A percentile compares a stretch with the other conserved stretches of the same genome.
Evolutionary conservation across 768 basidiomycete genomes (phyloP).

Genomic region (Rhodotorula taiwanensis): DNA sequence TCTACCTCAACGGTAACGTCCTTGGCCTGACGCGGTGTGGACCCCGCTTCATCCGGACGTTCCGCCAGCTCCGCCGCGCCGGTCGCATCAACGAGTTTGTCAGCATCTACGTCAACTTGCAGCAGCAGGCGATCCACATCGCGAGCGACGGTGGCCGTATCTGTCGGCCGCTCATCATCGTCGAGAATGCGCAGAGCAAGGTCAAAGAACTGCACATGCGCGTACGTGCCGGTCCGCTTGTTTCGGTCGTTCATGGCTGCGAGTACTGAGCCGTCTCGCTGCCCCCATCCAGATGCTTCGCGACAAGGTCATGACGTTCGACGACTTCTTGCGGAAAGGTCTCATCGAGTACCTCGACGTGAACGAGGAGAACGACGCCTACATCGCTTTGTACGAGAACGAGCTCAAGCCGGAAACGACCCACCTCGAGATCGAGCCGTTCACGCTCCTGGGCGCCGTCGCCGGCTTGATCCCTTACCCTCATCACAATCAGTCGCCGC

Average conservation of each 20-base stretch:
- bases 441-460: slow-evolving; percentile 93
- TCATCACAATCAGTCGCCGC: slow-evolving; percentile 97
- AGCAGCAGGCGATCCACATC: slow-evolving; percentile 89
- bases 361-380: slow-evolving; percentile 97
- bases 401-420: slow-evolving; percentile 74
- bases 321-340: slow-evolving; percentile 85
- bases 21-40: slow-evolving; percentile 86
- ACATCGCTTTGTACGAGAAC: slow-evolving; percentile 87
- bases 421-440: slow-evolving; percentile 97
- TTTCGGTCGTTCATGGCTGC: no score
- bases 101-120: slow-evolving; percentile 89
- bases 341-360: slow-evolving; percentile 97
- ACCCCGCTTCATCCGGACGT: slow-evolving; percentile 74
- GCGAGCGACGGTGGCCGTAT: slow-evolving; percentile 96
- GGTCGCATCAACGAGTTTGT: slow-evolving; percentile 93
- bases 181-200: slow-evolving; percentile 68
- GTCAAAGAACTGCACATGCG: slow-evolving; percentile 73
- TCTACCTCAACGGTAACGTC: slow-evolving; percentile 93
- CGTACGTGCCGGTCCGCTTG: slow-evolving; percentile 49
- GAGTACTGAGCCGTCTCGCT: neutral
- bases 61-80: slow-evolving; percentile 85
- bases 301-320: slow-evolving; percentile 69
- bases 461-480: slow-evolving; percentile 98
- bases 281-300: slow-evolving; percentile 61
- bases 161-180: slow-evolving; percentile 94